Evolutionary conservation across 1,139 yeast species (phyloP), one percentile per base, ranked within the genome.

Genomic region (Groenewaldozyma sp.): DNA sequence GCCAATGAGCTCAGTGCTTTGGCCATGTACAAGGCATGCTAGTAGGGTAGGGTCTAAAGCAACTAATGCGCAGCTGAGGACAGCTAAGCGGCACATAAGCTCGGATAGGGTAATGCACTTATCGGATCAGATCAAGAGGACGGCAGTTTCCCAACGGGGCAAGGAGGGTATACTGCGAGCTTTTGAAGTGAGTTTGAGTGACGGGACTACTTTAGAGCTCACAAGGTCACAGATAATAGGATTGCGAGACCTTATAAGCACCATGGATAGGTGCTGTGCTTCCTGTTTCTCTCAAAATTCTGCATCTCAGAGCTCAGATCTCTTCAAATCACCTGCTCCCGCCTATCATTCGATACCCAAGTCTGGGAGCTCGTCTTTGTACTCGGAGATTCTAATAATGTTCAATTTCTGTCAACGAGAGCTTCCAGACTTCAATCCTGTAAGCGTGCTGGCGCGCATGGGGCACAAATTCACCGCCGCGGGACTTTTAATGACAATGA

Each of bases 211-310:
- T 9, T 5, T 29, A 16, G 11, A 18, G 4, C 19, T 29, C 5
- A 29, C 33, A 7, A 29, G 33, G 19, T 29, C 33, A 17, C 20
- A 29, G n/a, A n/a, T 29, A 9, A 29, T 29, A 6, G 33, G 33
- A 16, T 16, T 29, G 7, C 20, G 33, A 17, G 33, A 29, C 22
- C 9, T 29, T 14, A 18, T 18, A 18, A 14, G n/a, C 22, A 6
- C 22, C 17, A 13, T 27, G 6, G 16, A 27, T 6, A 27, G 14
- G 11, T 5, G 14, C 6, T 27, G 14, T 27, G n/a, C n/a, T n/a
- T n/a, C n/a, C n/a, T n/a, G n/a, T n/a, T 22, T 22, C 11, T 7
- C 7, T 7, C 26, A 22, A 11, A 22, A 11, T 7, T n/a, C n/a
- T n/a, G 11, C 11, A 22, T 7, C 7, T 7, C 26, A 22, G 26